Percentiles rank a stretch among this genome's conserved stretches.
These are phyloP conservation scores for Paracoccidioides brasiliensis DNA, from an alignment of 2,329 filamentous ascomycete species.

Conservation along the genomic window DNA sequence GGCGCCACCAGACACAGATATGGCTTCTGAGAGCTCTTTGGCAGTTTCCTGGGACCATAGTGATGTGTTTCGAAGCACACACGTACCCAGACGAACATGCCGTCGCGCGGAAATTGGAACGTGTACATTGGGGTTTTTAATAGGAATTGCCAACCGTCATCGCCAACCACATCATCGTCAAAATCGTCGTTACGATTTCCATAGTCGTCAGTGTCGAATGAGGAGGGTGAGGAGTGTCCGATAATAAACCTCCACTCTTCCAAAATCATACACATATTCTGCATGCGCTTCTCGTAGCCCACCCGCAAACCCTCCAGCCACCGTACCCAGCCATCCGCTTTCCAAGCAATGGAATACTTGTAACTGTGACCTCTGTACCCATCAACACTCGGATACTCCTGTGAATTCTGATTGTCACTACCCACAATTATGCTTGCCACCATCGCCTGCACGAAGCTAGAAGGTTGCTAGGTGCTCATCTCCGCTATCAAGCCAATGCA, in stretches of 20 bases:
- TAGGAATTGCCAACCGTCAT: constrained; percentile 56
- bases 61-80: constrained; percentile 59
- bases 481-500: constrained; percentile 63
- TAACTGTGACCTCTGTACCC: constrained; percentile 25
- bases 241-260: constrained; percentile 55
- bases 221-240: constrained; percentile 28
- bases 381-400: constrained; percentile 12
- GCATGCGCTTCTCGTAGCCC: constrained; percentile 76
- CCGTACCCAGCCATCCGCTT: constrained; percentile 73
- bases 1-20: constrained; percentile 58
- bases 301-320: constrained; percentile 80
- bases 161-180: background rate
- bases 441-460: constrained; percentile 77
- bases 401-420: constrained; percentile 37
- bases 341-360: constrained; percentile 49
- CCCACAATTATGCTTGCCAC: constrained; percentile 67
- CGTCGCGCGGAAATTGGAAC: constrained; percentile 68
- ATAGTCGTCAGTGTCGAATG: constrained; percentile 18
- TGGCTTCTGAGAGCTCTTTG: constrained; percentile 48
- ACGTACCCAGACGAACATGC: constrained; percentile 84
- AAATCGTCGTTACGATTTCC: background rate
- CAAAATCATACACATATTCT: constrained; percentile 59
- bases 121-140: constrained; percentile 61
- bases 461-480: constrained; percentile 66
- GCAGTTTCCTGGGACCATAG: constrained; percentile 40